Base-by-base conservation (phyloP, 2,329 filamentous ascomycete genomes). In the Colletotrichum chlorophyti region DNA sequence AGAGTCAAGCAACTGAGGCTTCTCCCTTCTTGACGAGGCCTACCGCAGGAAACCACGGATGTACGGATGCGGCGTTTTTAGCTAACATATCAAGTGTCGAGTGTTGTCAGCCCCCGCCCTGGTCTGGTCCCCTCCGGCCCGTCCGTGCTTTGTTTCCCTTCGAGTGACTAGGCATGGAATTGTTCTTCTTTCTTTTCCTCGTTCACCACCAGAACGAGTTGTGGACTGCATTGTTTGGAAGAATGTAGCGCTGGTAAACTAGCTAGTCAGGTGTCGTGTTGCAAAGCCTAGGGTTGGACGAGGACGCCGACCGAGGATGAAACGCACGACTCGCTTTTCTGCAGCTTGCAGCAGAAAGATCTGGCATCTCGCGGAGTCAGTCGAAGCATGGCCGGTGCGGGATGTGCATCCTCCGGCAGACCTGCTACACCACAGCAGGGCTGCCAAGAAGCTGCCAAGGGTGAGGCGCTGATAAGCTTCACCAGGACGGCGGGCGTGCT, bases 401-500 rank as follows among this genome's bases (percentile, higher is more conserved):
- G 43, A 38, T 15, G 41, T 40, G 51, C 34, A 37, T 37, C 53
- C 55, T 54, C 38, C 55, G 32, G 51, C 51, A 32, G 37, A 54
- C 55, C 51, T 55, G 51, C 38, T 49, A 59, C 51, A 48, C 35
- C 51, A 49, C 19, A 37, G 42, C 37, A 55, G 17, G 37, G 50
- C 43, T 49, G 55, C 55, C 55, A 55, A 59, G 55, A 19, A 23
- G 29, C 7, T 21, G 24, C n/a, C 37, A 27, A 38, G 31, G 32
- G 38, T 21, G 37, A 55, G 42, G 37, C 38, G 24, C 21, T n/a
- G 32, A 48, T 24, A 55, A 59, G 31, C 55, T 59, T 59, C 9
- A 42, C 38, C 19, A n/a, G n/a, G 15, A 15, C 29, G 29, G 37
- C 35, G 37, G 34, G 35, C n/a, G 24, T 10, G 15, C 11, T 27